These are phyloP conservation scores for Apophysomyces elegans DNA, from an alignment of 371 early-diverging fungal species.

Conservation along the genomic window DNA sequence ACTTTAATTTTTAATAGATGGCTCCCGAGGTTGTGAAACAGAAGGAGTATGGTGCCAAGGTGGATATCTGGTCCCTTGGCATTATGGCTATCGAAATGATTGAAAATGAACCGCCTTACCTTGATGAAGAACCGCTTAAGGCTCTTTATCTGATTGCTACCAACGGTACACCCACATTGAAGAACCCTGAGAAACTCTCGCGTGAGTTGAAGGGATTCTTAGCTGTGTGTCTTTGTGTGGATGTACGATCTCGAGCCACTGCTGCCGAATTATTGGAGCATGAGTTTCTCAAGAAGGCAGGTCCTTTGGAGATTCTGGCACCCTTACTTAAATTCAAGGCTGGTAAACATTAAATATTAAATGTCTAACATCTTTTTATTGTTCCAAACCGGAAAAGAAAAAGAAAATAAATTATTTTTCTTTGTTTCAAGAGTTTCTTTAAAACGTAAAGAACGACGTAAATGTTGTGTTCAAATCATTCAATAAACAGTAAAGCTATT, in stretches of 20 bases:
- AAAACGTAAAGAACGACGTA: no score
- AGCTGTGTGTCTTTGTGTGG: conserved; percentile 89
- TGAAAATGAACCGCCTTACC: conserved; percentile 97
- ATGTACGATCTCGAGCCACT: conserved; percentile 85
- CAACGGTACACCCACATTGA: conserved; percentile 95
- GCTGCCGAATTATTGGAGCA: conserved; percentile 83
- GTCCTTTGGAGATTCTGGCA: conserved; percentile 54
- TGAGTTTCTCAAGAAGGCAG: conserved; percentile 73
- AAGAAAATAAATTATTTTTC: no score
- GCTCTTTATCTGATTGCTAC: conserved; percentile 96
- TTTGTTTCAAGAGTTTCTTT: no score
- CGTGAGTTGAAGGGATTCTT: conserved; percentile 87
- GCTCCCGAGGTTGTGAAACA: conserved; percentile 93
- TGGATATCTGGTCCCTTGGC: conserved; percentile 94
- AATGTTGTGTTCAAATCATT: no score
- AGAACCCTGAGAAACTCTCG: conserved; percentile 83
- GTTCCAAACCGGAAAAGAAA: no score
- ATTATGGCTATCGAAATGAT: conserved; percentile 99
- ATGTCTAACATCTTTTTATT: no score
- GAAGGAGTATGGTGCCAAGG: conserved; percentile 88
- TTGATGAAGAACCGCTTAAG: conserved; percentile 93
- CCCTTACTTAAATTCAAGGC: conserved; percentile 57
- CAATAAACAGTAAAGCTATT: no score
- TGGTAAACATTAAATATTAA: conserved; percentile 6
- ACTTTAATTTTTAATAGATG: conserved; percentile 45